Evolutionary conservation across 495 filamentous ascomycete species (phyloP), one percentile per base, ranked within the genome.

Genomic region (Penicillium fimorum): DNA sequence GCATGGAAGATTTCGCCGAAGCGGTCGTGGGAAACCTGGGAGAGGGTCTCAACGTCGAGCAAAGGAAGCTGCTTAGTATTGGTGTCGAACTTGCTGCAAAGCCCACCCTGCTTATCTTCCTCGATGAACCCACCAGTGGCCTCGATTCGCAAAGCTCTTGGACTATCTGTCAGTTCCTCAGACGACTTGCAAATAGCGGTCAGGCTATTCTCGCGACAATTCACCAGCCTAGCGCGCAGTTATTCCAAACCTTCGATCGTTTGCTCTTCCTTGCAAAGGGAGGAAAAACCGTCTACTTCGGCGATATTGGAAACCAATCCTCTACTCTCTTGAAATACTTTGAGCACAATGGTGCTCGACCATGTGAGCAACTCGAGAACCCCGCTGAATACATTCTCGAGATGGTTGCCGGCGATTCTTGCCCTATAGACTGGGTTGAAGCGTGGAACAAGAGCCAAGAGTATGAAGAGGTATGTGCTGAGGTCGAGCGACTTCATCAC

Each of bases 341-440:
- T 58, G 85, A 91, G 66, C 74, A 78, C 50, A 83, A 90, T 62
- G 86, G 90, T 24, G 87, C 85, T 4, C 70, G 77, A 12, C 69
- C 79, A 25, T 96, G 91, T 69, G 85, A 85, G 9, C 62, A 75
- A 9, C 79, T 85, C 12, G 89, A 90, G 18, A 97, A 80, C 43
- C 91, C 91, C 5, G 92, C 92, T 11, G 92, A 97, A 68, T 95
- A 88, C 83, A 95, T 96, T 82, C 75, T 96, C 17, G 90, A 94
- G 55, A 85, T 88, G 58, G 92, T 91, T 46, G 62, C 65, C 2
- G 67, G 60, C 7, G 63, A 65, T 8, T 51, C 61, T 0, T 90
- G 89, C 43, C 85, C 86, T 0, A 86, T 84, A 35, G 89, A 96
- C 67, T 96, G 92, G 92, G 78, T 80, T 53, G 58, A 86, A 45